These are phyloP conservation scores for Leccinum subrobustum DNA, from an alignment of 1,284 basidiomycete species.

Conservation along the genomic window DNA sequence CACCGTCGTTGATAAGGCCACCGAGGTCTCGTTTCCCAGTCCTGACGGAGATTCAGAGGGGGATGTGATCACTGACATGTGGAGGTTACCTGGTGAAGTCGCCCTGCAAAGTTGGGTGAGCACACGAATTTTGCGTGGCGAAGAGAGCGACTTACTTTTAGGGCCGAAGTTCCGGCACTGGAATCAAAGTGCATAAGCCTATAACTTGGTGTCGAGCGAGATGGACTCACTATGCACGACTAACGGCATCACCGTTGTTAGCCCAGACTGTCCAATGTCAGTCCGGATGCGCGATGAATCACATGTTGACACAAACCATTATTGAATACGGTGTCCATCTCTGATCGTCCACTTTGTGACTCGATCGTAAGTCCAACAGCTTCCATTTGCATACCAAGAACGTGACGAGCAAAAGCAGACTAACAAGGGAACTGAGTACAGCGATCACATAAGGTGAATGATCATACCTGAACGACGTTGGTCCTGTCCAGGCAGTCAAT, in stretches of 20 bases:
- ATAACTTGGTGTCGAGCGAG: not conserved
- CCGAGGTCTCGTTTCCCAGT: constrained; percentile 92
- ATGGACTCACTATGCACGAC: constrained; percentile 75
- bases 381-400: constrained; percentile 78
- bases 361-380: constrained; percentile 71
- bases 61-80: not conserved
- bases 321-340: constrained; percentile 83
- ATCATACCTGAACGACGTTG: constrained; percentile 78
- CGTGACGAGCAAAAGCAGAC: constrained; percentile 87
- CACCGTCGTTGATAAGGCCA: constrained; percentile 90
- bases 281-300: not conserved
- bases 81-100: constrained; percentile 79
- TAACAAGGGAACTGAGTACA: constrained; percentile 34
- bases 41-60: constrained; percentile 37
- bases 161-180: constrained; percentile 85
- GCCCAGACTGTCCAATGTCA: constrained; percentile 74
- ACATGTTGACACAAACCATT: constrained; percentile 53
- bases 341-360: constrained; percentile 48
- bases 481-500: constrained; percentile 93
- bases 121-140: not conserved
- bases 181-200: constrained; percentile 11
- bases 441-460: not conserved
- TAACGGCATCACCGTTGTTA: constrained; percentile 90
- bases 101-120: constrained; percentile 49
- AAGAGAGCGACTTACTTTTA: constrained; percentile 59